These are phyloP conservation scores for Mycena capillaripes DNA, from an alignment of 768 basidiomycete species.

Conservation along the genomic window DNA sequence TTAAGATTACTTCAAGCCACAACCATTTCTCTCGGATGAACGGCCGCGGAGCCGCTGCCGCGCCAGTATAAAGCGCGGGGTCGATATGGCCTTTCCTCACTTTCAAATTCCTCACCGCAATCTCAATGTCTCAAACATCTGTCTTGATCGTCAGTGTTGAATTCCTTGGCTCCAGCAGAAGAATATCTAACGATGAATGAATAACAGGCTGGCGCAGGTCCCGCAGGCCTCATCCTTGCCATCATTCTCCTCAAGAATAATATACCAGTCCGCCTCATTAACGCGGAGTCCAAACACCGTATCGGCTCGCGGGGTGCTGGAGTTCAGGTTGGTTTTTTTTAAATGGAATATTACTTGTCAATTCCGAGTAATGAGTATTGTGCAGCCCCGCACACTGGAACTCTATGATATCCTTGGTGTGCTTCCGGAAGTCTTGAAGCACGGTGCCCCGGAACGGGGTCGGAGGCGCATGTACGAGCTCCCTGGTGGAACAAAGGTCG, in stretches of 20 bases:
- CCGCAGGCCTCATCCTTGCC: slow-evolving; percentile 47
- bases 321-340: slow-evolving; percentile 37
- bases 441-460: not conserved
- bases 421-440: slow-evolving; percentile 30
- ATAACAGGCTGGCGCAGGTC: slow-evolving; percentile 34
- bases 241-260: slow-evolving; percentile 45
- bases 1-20: not conserved
- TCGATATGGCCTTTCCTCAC: not conserved
- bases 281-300: slow-evolving; percentile 38
- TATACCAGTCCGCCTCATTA: slow-evolving; percentile 49
- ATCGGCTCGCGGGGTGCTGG: slow-evolving; percentile 43
- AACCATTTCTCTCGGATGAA: not conserved
- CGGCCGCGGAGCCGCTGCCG: not conserved
- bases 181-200: not conserved
- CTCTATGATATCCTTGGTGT: slow-evolving; percentile 42
- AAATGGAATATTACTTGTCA: not conserved
- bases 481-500: slow-evolving; percentile 15
- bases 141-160: not conserved
- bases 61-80: not conserved
- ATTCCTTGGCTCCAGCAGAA: not conserved
- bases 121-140: not conserved
- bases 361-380: not conserved
- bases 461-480: slow-evolving; percentile 22
- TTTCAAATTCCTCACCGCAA: not conserved
- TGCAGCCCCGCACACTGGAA: slow-evolving; percentile 37